Percentiles rank a stretch among this genome's conserved stretches.
phyloP scores from a whole-genome alignment of 164 flowering plant genomes.

The Aristolochia californica region DNA sequence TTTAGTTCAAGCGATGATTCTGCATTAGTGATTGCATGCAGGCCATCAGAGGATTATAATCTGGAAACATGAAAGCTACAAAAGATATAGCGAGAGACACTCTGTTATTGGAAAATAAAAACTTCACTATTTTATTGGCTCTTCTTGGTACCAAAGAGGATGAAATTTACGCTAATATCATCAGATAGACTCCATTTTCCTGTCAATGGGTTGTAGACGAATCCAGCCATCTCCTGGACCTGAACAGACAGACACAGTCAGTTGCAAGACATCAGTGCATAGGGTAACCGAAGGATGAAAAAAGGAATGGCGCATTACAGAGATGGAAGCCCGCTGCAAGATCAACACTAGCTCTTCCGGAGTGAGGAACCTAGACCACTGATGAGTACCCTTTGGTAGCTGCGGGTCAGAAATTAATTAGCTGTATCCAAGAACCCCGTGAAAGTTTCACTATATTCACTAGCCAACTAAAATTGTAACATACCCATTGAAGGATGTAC shows the following conservation, averaged over 20 bases:
- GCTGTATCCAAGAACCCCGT: neutral
- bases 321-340: slow-evolving; percentile 58
- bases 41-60: too few species aligned
- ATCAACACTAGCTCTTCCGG: slow-evolving; percentile 80
- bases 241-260: slow-evolving; percentile 14
- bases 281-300: neutral
- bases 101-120: too few species aligned
- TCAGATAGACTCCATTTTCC: slow-evolving; percentile 78
- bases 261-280: neutral
- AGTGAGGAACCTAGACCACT: slow-evolving; percentile 85
- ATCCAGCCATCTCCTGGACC: slow-evolving; percentile 92
- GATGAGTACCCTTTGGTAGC: slow-evolving; percentile 87
- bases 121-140: slow-evolving; percentile 6
- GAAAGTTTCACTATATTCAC: too few species aligned
- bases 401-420: slow-evolving; percentile 15
- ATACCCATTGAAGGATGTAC: slow-evolving; percentile 84
- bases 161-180: slow-evolving; percentile 72
- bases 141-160: slow-evolving; percentile 59
- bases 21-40: too few species aligned
- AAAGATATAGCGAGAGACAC: too few species aligned
- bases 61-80: too few species aligned
- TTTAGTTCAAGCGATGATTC: too few species aligned
- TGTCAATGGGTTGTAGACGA: slow-evolving; percentile 68
- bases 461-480: neutral
- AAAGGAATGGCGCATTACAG: slow-evolving; percentile 28